Conservation (phyloP, 2,329 filamentous ascomycete genomes). For the Metarhizium humberi region DNA sequence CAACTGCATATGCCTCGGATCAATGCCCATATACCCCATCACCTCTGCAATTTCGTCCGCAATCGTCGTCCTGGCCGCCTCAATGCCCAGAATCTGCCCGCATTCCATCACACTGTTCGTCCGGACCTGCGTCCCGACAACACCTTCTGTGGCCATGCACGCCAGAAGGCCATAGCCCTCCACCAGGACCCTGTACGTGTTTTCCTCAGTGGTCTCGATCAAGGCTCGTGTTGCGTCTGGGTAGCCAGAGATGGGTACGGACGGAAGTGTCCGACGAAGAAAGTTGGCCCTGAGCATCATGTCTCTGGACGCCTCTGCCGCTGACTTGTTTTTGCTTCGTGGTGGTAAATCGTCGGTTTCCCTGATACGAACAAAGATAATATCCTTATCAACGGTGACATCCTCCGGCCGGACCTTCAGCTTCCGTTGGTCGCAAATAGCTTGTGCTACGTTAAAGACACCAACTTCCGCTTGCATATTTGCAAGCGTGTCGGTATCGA, state of each 20-base stretch:
- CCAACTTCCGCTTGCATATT: background rate
- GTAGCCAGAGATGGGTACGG: constrained; percentile 79
- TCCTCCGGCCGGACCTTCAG: background rate
- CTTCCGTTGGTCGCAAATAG: background rate
- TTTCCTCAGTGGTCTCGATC: constrained; percentile 67
- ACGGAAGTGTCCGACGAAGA: constrained; percentile 70
- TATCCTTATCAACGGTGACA: background rate
- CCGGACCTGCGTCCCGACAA: constrained; percentile 63
- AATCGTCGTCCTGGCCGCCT: constrained; percentile 84
- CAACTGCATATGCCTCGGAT: constrained; percentile 94
- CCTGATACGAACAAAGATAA: background rate
- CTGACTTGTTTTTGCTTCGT: constrained; percentile 31
- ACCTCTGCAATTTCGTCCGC: constrained; percentile 78
- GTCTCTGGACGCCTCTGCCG: constrained; percentile 29
- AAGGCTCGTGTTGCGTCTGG: constrained; percentile 76
- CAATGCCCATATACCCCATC: constrained; percentile 91
- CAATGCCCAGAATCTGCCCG: constrained; percentile 79
- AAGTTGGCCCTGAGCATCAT: constrained; percentile 71
- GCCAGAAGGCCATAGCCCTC: constrained; percentile 84
- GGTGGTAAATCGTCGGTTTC: background rate
- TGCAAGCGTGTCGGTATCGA: background rate
- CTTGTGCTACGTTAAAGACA: background rate
- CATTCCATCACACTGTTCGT: constrained; percentile 90
- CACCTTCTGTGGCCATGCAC: constrained; percentile 89
- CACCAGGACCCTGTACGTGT: constrained; percentile 67